phyloP scores from a whole-genome alignment of 352 stramenopile species.

The Blastocystis hominis region DNA sequence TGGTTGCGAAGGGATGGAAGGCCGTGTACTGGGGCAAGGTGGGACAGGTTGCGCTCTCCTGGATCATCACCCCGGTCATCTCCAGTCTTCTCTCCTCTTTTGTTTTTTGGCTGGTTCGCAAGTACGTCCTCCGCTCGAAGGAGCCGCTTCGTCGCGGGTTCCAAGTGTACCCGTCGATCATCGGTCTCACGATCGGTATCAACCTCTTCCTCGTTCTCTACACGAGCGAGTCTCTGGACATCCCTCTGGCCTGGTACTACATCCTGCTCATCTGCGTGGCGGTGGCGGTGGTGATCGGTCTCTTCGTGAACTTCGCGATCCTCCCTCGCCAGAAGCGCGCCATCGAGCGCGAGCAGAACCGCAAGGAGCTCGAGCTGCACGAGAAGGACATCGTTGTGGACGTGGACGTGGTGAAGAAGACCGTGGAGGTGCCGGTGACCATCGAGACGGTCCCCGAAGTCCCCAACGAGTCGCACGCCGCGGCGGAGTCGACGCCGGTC shows the following conservation, averaged over 20 bases:
- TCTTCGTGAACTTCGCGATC: slow-evolving; percentile 50
- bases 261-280: background rate
- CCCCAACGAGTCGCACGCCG: background rate
- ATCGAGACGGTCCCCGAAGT: background rate
- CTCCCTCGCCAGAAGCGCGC: slow-evolving; percentile 36
- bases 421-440: background rate
- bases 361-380: background rate
- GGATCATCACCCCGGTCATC: slow-evolving; percentile 64
- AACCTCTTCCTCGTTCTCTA: slow-evolving; percentile 64
- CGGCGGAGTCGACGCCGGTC: background rate
- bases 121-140: slow-evolving; percentile 61
- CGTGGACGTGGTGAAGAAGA: slow-evolving; percentile 24
- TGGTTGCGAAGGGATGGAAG: slow-evolving; percentile 62
- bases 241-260: slow-evolving; percentile 20
- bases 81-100: slow-evolving; percentile 61
- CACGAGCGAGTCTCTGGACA: slow-evolving; percentile 60
- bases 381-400: slow-evolving; percentile 30
- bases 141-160: slow-evolving; percentile 60
- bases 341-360: background rate
- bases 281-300: background rate
- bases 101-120: slow-evolving; percentile 63
- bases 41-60: slow-evolving; percentile 61
- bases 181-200: slow-evolving; percentile 63
- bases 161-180: slow-evolving; percentile 61
- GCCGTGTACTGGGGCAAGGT: slow-evolving; percentile 55